Evolutionary conservation across 1,284 basidiomycete genomes (phyloP).

Genomic region (Sporisorium graminicola): DNA sequence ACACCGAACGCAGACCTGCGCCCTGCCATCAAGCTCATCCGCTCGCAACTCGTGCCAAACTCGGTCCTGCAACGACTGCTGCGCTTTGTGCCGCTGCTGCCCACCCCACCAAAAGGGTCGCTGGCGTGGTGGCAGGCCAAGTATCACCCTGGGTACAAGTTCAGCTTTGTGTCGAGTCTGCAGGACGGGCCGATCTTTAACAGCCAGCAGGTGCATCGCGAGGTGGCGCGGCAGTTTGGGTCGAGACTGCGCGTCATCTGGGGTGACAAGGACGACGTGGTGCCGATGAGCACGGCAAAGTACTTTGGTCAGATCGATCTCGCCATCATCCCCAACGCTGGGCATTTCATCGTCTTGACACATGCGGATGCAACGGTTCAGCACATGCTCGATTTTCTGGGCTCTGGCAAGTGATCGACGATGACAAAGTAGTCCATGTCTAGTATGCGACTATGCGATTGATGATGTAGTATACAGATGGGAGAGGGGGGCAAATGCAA

Average conservation of each 20-base stretch:
- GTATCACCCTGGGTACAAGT: slow-evolving; percentile 46
- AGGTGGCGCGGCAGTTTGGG: slow-evolving; percentile 31
- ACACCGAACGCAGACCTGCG: slow-evolving; percentile 34
- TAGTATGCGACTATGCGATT: background rate
- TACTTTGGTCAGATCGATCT: slow-evolving; percentile 54
- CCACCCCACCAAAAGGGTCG: slow-evolving; percentile 39
- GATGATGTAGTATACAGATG: slow-evolving; percentile 22
- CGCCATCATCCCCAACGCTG: slow-evolving; percentile 34
- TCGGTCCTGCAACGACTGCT: slow-evolving; percentile 26
- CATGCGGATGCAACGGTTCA: slow-evolving; percentile 43
- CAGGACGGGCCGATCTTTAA: slow-evolving; percentile 50
- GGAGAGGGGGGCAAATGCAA: background rate
- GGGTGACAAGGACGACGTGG: slow-evolving; percentile 54
- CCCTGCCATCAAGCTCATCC: slow-evolving; percentile 37
- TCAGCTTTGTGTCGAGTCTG: slow-evolving; percentile 42
- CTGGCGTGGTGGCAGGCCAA: slow-evolving; percentile 47
- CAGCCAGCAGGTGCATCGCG: slow-evolving; percentile 28
- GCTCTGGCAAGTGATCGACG: slow-evolving; percentile 17
- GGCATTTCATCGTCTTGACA: slow-evolving; percentile 41
- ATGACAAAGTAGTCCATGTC: background rate
- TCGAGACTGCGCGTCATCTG: slow-evolving; percentile 34
- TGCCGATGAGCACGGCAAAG: slow-evolving; percentile 44
- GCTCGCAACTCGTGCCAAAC: slow-evolving; percentile 40
- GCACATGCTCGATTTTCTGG: slow-evolving; percentile 48
- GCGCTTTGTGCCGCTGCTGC: slow-evolving; percentile 39